Conservation (phyloP, 1,284 basidiomycete genomes). For the Gyrodon tennesseensis region DNA sequence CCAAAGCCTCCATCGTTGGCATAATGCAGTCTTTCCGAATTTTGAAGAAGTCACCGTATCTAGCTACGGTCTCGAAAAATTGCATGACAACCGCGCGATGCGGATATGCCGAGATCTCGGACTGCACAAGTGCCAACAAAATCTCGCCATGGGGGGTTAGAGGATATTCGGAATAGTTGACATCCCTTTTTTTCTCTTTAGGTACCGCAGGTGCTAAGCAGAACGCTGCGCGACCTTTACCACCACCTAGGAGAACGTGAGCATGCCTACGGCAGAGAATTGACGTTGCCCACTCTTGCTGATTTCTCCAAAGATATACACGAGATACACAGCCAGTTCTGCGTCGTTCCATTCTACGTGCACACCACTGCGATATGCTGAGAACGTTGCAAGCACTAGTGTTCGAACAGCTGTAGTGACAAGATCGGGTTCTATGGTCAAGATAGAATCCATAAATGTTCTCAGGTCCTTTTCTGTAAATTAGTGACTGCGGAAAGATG, state of each 20-base stretch:
- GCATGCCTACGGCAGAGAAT: constrained; percentile 1
- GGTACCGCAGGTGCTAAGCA: constrained; percentile 66
- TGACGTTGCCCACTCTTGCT: constrained; percentile 62
- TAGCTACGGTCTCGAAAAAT: constrained; percentile 89
- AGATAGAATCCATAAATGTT: constrained; percentile 77
- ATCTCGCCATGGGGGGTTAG: constrained; percentile 92
- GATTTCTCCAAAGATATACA: constrained; percentile 94
- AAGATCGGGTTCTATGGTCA: constrained; percentile 78
- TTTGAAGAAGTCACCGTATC: constrained; percentile 97
- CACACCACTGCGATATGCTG: constrained; percentile 60
- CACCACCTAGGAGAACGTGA: constrained; percentile 51
- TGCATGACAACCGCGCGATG: constrained; percentile 89
- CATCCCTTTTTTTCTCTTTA: constrained; percentile 64
- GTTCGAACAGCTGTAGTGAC: constrained; percentile 71
- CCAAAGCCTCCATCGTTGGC: constrained; percentile 85
- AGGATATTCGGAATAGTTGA: constrained; percentile 83
- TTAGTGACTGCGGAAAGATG: constrained; percentile 17
- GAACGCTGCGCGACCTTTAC: constrained; percentile 74
- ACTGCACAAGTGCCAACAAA: constrained; percentile 80
- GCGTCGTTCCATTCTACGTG: constrained; percentile 88
- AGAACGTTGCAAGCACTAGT: constrained; percentile 73
- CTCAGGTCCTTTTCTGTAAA: constrained; percentile 66
- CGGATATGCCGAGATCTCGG: constrained; percentile 80
- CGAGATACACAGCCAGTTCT: constrained; percentile 88
- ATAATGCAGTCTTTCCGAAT: constrained; percentile 84